These are phyloP conservation scores for Raffaelea albimanens DNA, from an alignment of 2,329 filamentous ascomycete species.

Conservation along the genomic window DNA sequence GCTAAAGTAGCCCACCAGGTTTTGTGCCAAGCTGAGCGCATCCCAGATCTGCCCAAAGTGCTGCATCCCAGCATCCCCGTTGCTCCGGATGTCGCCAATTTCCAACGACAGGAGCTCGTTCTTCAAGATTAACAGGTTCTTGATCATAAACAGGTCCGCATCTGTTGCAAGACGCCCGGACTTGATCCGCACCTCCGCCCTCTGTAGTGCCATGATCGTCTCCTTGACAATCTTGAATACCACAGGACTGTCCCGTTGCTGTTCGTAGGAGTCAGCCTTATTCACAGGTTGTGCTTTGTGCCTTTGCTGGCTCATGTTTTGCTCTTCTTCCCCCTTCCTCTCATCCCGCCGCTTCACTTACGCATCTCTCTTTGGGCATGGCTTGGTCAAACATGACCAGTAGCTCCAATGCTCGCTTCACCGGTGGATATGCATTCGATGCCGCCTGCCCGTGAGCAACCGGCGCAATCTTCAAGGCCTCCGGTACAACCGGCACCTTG, in stretches of 20 bases:
- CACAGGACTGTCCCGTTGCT: slow-evolving; percentile 44
- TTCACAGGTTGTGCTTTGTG: too few relatives aligned
- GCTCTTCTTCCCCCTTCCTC: neutral
- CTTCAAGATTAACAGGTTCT: slow-evolving; percentile 89
- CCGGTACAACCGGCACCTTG: slow-evolving; percentile 35
- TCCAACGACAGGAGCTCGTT: slow-evolving; percentile 94
- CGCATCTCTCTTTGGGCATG: slow-evolving; percentile 54
- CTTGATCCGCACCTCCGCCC: slow-evolving; percentile 63
- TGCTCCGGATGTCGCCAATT: slow-evolving; percentile 60
- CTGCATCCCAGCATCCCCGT: slow-evolving; percentile 34
- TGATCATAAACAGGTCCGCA: slow-evolving; percentile 84
- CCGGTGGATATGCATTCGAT: slow-evolving; percentile 48
- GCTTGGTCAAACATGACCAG: slow-evolving; percentile 53
- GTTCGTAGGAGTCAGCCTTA: slow-evolving; percentile 5
- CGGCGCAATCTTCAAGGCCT: slow-evolving; percentile 40
- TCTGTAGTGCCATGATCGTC: slow-evolving; percentile 73
- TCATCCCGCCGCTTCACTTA: slow-evolving; percentile 34
- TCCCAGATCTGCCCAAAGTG: slow-evolving; percentile 59
- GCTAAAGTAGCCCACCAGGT: slow-evolving; percentile 49
- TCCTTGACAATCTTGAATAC: slow-evolving; percentile 73
- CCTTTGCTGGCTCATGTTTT: too few relatives aligned
- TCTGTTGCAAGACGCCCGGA: slow-evolving; percentile 54
- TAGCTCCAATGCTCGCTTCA: slow-evolving; percentile 49
- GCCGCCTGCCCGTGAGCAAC: slow-evolving; percentile 34
- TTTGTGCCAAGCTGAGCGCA: slow-evolving; percentile 44